Base-by-base conservation (phyloP, 1,284 basidiomycete genomes). In the Vanrija sp. region DNA sequence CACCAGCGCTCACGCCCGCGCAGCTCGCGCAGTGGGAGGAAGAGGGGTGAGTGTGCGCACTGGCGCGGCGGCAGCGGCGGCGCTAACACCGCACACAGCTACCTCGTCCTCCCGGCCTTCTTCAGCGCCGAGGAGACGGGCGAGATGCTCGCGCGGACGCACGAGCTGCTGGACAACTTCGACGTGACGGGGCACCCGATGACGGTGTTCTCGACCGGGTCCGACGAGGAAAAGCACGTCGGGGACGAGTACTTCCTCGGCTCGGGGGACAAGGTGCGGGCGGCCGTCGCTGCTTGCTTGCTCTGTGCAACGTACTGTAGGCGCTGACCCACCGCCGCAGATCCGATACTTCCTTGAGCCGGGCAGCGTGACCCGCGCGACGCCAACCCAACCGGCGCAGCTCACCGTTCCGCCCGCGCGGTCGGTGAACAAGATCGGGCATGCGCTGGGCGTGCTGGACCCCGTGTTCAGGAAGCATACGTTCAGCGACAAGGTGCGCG, bases 191-290 rank as follows among this genome's bases (percentile, higher is more conserved):
- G 83, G 29, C 95, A 98, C 73, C 94, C 95, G 0, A 75, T 88
- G 86, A 97, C 92, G 6, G 88, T 85, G 64, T 98, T 98, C 77
- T 88, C 86, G 23, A 94, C 92, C 0, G 82, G 82, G 10, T 83
- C 83, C 15, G 85, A 86, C 59, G 82, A 82, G 52, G 78, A 86
- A 28, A 78, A 86, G 23, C 75, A 77, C 52, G 66, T 77, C 23
- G 75, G 92, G 0, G 92, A 98, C 69, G 85, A 90, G 25, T 98
- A 98, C 74, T 98, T 98, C 69, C 79, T 98, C 52, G 83, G 80
- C 14, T 92, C 89, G 1, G 91, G 91, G 1, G 91, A 97, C 74
- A 95, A 96, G 81, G 89, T 93, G n/a, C n/a, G n/a, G n/a, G n/a
- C n/a, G n/a, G n/a, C n/a, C n/a, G n/a, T n/a, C n/a, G n/a, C n/a